Conservation (phyloP, 768 basidiomycete genomes). For the Collybia nuda region DNA sequence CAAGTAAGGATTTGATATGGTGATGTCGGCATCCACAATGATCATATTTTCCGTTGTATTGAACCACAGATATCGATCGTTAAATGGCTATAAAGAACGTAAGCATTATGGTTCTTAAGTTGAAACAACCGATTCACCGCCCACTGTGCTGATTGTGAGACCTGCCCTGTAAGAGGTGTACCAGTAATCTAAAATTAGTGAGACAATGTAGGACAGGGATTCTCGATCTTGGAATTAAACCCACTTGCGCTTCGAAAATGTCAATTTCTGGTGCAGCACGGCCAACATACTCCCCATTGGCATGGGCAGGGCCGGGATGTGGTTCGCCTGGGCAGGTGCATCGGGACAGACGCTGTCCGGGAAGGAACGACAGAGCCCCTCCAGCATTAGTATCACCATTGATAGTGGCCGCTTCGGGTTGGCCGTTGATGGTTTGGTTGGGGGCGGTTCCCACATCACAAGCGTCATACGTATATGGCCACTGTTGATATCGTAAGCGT, state of each 20-base stretch:
- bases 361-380: conserved; percentile 74
- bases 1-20: conserved; percentile 60
- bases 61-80: conserved; percentile 67
- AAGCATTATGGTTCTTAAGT: not conserved
- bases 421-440: conserved; percentile 77
- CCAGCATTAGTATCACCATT: conserved; percentile 57
- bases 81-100: conserved; percentile 59
- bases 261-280: conserved; percentile 89
- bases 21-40: conserved; percentile 53
- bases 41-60: conserved; percentile 59
- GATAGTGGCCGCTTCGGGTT: conserved; percentile 57
- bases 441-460: conserved; percentile 92
- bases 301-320: conserved; percentile 83
- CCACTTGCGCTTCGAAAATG: conserved; percentile 80
- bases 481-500: no score
- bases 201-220: not conserved
- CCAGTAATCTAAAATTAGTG: conserved; percentile 25
- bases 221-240: not conserved
- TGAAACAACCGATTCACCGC: conserved; percentile 44
- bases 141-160: conserved; percentile 87
- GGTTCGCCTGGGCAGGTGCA: conserved; percentile 87
- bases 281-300: conserved; percentile 79
- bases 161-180: conserved; percentile 41
- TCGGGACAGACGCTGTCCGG: conserved; percentile 82
- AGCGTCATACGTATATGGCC: conserved; percentile 81